phyloP scores from a whole-genome alignment of 208 protist species.

The Naegleria gruberi region DNA sequence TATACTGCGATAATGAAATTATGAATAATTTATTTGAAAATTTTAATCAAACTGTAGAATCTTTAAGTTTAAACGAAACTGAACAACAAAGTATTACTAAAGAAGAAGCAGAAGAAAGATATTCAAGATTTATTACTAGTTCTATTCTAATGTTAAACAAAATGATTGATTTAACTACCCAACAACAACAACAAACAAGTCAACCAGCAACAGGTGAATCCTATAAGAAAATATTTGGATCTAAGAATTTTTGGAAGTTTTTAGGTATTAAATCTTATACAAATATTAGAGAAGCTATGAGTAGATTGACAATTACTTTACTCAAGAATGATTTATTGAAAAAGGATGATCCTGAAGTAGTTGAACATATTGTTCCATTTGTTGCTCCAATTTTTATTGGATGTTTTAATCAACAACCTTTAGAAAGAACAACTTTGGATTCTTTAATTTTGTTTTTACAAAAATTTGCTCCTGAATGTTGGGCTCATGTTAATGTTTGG shows the following conservation, averaged over 20 bases:
- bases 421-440: not conserved
- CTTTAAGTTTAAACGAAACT: not conserved
- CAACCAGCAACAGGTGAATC: not conserved
- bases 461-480: not conserved
- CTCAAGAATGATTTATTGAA: not conserved
- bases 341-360: not conserved
- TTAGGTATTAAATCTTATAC: not conserved
- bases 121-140: not conserved
- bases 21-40: not conserved
- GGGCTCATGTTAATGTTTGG: not conserved
- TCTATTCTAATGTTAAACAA: not conserved
- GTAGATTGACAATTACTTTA: not conserved
- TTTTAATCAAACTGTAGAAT: not conserved
- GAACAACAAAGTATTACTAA: not conserved
- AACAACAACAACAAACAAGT: not conserved
- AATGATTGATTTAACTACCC: not conserved
- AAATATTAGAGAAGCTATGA: not conserved
- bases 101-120: constrained; percentile 1
- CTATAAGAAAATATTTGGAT: not conserved
- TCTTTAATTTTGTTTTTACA: constrained; percentile 1
- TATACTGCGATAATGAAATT: not conserved
- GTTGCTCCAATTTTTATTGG: not conserved
- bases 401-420: not conserved
- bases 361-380: not conserved
- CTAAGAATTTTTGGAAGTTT: not conserved